Evolutionary conservation across 805 yeast species (phyloP), one percentile per base, ranked within the genome.

Genomic region (Ogataea ganodermae): DNA sequence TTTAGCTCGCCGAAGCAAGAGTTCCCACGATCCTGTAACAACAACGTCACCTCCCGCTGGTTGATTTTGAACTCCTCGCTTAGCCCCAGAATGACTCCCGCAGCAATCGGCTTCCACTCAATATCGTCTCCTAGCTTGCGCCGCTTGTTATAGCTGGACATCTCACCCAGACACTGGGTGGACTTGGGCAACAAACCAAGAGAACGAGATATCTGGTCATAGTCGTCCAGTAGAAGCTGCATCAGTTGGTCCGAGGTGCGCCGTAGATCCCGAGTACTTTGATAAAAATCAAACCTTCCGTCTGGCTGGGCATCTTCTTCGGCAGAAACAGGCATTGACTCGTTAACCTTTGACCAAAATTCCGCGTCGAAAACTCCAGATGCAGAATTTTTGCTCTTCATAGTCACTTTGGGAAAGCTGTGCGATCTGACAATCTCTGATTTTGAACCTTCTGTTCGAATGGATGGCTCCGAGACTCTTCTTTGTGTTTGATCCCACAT

Each of bases 1-100:
- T 58, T 60, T 26, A 60, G 48, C 31, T 53, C 55, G 1, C 64
- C 62, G 43, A 60, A 60, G 32, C 61, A 56, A 1, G 62, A 56
- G 18, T 42, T 27, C 4, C 47, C 31, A 4, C 41, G 46, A 17
- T 48, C 42, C 18, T 47, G 51, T 23, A 59, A 50, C 42, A 59
- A 16, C 12, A 35, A 31, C 13, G 48, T 31, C 12, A 56, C 56
- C 13, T 53, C 53, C n/a, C 56, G 48, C 35, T 59, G 63, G 33
- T 51, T 49, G 18, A 58, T 42, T 17, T 47, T 39, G 39, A 58
- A 58, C 12, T 44, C 37, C 16, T 59, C 61, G 39, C 55, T 53
- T 18, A 59, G 41, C 9, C 60, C 60, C 45, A 57, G 44, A 12
- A 58, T 48, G n/a, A 48, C 50, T 7, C 61, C 60, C 4, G 55